Percentiles rank a stretch among this genome's conserved stretches.
phyloP scores from a whole-genome alignment of 2,329 filamentous ascomycete genomes.

The Lasiodiplodia sp. region DNA sequence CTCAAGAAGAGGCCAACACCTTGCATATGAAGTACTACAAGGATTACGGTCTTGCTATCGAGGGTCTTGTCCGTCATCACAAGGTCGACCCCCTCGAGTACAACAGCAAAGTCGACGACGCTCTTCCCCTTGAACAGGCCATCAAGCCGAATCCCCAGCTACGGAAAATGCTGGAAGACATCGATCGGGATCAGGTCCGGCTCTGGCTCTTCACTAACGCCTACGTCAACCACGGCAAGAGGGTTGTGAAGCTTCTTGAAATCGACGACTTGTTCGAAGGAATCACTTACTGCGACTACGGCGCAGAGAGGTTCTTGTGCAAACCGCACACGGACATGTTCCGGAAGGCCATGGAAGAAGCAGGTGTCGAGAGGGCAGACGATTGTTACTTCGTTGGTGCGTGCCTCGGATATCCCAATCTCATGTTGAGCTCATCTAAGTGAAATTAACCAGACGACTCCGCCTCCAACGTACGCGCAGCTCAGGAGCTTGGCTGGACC shows the following conservation, averaged over 20 bases:
- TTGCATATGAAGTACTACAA: constrained; percentile 93
- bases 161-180: constrained; percentile 77
- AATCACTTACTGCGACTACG: constrained; percentile 94
- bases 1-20: constrained; percentile 78
- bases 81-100: constrained; percentile 95
- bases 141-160: constrained; percentile 80
- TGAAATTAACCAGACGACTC: constrained; percentile 74
- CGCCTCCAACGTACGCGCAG: constrained; percentile 78
- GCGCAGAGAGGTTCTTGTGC: constrained; percentile 74
- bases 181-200: constrained; percentile 83
- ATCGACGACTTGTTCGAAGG: constrained; percentile 93
- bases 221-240: constrained; percentile 83
- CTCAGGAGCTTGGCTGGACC: constrained; percentile 83
- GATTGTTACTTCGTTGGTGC: constrained; percentile 93
- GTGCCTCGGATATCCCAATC: constrained; percentile 44
- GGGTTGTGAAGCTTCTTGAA: constrained; percentile 80
- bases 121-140: constrained; percentile 83
- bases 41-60: constrained; percentile 95
- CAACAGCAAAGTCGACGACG: constrained; percentile 93
- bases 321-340: constrained; percentile 88
- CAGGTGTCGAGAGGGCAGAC: constrained; percentile 69
- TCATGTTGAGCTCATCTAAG: neutral
- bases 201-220: constrained; percentile 97
- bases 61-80: constrained; percentile 91
- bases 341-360: constrained; percentile 85